These are phyloP conservation scores for Daedaleopsis sinensis DNA, from an alignment of 768 basidiomycete genomes.

Conservation along the genomic window DNA sequence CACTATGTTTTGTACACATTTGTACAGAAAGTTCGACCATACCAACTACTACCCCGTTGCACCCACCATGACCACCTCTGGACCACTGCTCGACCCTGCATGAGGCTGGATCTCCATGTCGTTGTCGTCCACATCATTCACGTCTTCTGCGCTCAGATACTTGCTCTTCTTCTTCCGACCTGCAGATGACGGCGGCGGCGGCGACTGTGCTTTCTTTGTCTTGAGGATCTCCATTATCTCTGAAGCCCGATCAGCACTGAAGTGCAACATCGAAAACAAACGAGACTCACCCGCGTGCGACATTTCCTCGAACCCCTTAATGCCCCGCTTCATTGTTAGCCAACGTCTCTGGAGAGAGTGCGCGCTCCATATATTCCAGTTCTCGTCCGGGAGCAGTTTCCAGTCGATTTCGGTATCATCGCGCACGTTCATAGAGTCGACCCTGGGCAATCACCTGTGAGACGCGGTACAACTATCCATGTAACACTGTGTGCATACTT, in stretches of 20 bases:
- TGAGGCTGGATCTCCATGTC: slow-evolving; percentile 22
- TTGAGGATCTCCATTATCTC: slow-evolving; percentile 84
- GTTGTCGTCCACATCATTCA: slow-evolving; percentile 37
- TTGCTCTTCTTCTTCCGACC: slow-evolving; percentile 31
- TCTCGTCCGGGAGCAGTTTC: slow-evolving; percentile 71
- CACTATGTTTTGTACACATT: no score
- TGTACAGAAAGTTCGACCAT: no score
- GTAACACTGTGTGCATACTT: slow-evolving; percentile 51
- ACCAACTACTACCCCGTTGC: not conserved
- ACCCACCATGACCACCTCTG: not conserved
- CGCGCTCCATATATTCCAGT: slow-evolving; percentile 87
- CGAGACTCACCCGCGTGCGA: slow-evolving; percentile 63
- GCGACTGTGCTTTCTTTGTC: slow-evolving; percentile 69
- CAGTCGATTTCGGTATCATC: slow-evolving; percentile 88
- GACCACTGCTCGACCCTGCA: slow-evolving; percentile 19
- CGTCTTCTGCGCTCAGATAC: slow-evolving; percentile 35
- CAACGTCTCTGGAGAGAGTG: slow-evolving; percentile 80
- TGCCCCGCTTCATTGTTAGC: slow-evolving; percentile 75
- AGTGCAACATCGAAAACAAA: not conserved
- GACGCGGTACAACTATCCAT: not conserved
- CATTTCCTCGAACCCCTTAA: slow-evolving; percentile 82
- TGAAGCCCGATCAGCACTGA: slow-evolving; percentile 31
- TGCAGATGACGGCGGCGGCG: slow-evolving; percentile 31
- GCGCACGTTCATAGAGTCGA: slow-evolving; percentile 72
- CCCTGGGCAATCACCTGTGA: slow-evolving; percentile 41